These are phyloP conservation scores for Macrolepiota albuminosa DNA, from an alignment of 768 basidiomycete species.

Conservation along the genomic window DNA sequence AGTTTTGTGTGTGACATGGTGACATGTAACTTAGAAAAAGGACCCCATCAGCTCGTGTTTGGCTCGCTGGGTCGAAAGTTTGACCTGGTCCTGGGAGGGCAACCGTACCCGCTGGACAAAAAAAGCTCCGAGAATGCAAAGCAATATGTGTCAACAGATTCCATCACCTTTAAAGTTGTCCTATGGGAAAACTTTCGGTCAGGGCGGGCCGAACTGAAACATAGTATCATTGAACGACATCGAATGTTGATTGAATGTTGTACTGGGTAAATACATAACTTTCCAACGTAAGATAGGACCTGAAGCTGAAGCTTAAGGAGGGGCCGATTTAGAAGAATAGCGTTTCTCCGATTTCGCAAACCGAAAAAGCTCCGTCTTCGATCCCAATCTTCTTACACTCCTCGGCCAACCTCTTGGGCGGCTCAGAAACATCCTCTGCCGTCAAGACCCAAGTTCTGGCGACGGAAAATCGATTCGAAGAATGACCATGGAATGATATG, in stretches of 20 bases:
- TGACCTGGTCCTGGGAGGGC: too few relatives aligned
- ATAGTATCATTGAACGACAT: background rate
- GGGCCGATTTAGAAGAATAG: constrained; percentile 18
- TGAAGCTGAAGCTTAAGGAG: too few relatives aligned
- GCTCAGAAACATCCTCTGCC: constrained; percentile 53
- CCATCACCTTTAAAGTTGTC: too few relatives aligned
- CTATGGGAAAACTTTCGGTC: background rate
- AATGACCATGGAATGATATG: background rate
- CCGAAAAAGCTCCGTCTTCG: constrained; percentile 47
- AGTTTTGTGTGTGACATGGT: too few relatives aligned
- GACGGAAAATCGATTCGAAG: background rate
- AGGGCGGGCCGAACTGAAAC: background rate
- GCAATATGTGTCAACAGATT: background rate
- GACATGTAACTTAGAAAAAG: too few relatives aligned
- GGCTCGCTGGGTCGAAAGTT: too few relatives aligned
- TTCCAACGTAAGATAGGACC: too few relatives aligned
- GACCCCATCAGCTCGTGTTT: too few relatives aligned
- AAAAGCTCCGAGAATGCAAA: background rate
- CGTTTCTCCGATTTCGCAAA: constrained; percentile 62
- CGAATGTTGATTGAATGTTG: too few relatives aligned
- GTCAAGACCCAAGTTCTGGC: constrained; percentile 50
- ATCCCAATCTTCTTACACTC: constrained; percentile 50
- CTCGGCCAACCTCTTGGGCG: constrained; percentile 46
- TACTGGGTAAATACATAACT: too few relatives aligned
- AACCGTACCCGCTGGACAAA: background rate